These are phyloP conservation scores for Rosa rugosa DNA, from an alignment of 306 rosid species.

Conservation along the genomic window DNA sequence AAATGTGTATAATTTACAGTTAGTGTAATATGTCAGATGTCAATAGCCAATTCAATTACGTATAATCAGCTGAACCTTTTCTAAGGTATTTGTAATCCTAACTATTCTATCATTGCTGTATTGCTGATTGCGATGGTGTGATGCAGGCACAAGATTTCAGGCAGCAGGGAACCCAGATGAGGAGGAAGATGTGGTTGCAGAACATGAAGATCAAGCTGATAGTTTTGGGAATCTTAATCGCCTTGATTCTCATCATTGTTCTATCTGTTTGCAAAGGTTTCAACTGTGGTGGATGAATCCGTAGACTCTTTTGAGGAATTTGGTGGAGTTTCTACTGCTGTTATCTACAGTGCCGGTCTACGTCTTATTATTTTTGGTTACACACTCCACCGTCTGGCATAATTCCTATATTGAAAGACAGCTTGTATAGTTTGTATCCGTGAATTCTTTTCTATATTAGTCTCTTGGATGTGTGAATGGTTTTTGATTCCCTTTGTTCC, in stretches of 20 bases:
- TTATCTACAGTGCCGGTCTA: neutral
- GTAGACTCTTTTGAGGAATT: slow-evolving; percentile 1
- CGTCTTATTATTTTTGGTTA: slow-evolving; percentile 27
- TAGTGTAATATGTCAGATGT: neutral
- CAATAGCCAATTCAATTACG: neutral
- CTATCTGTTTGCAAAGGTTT: slow-evolving; percentile 75
- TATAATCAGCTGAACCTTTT: neutral
- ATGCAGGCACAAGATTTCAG: slow-evolving; percentile 89
- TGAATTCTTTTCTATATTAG: slow-evolving; percentile 16
- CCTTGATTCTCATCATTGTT: slow-evolving; percentile 70
- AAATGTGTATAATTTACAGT: neutral
- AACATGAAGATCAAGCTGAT: slow-evolving; percentile 90
- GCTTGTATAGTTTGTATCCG: slow-evolving; percentile 53
- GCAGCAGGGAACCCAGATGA: slow-evolving; percentile 89
- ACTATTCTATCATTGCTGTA: neutral
- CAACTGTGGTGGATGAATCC: slow-evolving; percentile 48
- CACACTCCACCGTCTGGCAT: slow-evolving; percentile 26
- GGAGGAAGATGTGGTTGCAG: slow-evolving; percentile 93
- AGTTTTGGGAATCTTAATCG: slow-evolving; percentile 69
- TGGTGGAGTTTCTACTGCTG: slow-evolving; percentile 15
- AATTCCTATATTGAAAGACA: slow-evolving; percentile 32
- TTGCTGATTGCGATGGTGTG: slow-evolving; percentile 7
- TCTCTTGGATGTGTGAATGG: slow-evolving; percentile 24
- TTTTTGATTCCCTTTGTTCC: slow-evolving; percentile 11
- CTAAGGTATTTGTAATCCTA: neutral